A percentile compares a stretch with the other conserved stretches of the same genome.
Evolutionary conservation across 257 asterid genomes (phyloP).

Genomic region (Penstemon newberryi): DNA sequence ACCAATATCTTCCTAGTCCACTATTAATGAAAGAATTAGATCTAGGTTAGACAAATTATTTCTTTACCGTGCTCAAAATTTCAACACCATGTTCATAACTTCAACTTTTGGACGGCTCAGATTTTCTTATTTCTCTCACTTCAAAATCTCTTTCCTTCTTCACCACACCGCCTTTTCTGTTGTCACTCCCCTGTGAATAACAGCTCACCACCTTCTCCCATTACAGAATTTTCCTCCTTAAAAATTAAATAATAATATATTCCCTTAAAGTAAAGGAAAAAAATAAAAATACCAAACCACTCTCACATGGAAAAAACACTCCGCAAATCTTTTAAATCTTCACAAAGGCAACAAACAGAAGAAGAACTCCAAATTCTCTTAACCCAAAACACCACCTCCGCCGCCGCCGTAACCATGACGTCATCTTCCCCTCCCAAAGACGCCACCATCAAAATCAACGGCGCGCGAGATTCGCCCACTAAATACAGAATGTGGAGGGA

Average conservation of each 20-base stretch:
- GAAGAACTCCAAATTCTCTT: conserved; percentile 32
- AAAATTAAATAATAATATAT: conserved; percentile 23
- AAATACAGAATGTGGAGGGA: conserved; percentile 36
- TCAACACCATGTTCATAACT: no score
- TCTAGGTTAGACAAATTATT: no score
- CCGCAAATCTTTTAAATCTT: conserved; percentile 30
- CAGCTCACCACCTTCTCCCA: conserved; percentile 34
- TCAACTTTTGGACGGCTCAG: no score
- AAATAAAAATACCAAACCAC: no score
- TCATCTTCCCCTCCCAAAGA: conserved; percentile 26
- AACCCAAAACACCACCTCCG: no score
- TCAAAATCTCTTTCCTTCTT: background rate
- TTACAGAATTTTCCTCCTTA: no score
- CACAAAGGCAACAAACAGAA: conserved; percentile 18
- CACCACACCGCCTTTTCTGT: conserved; percentile 17
- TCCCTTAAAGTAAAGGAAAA: background rate
- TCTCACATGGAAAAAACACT: no score
- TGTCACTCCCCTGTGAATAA: background rate
- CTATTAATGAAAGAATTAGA: no score
- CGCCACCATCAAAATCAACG: conserved; percentile 24
- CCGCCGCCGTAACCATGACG: background rate
- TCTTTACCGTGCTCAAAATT: no score
- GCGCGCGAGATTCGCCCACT: background rate
- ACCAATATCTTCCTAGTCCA: no score
- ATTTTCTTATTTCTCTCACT: background rate